A percentile compares a stretch with the other conserved stretches of the same genome.
Evolutionary conservation across 2,329 filamentous ascomycete species (phyloP).

Genomic region (Diaporthe sp.): DNA sequence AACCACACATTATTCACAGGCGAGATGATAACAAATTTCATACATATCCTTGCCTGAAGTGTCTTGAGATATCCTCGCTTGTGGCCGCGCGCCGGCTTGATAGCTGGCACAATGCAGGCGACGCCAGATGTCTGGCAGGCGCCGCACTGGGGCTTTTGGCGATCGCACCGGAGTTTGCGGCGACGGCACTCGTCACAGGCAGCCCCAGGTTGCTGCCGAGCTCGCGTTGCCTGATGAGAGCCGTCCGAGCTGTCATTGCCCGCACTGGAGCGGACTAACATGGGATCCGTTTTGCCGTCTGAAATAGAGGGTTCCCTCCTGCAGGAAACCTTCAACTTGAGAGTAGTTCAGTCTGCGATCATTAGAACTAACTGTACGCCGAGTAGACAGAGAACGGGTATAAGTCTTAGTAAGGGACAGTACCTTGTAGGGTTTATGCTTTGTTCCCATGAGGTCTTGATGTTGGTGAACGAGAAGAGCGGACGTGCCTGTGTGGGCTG

Average conservation of each 20-base stretch:
- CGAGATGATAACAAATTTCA: background rate
- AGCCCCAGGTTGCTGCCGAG: constrained; percentile 21
- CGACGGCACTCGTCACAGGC: constrained; percentile 33
- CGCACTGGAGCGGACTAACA: constrained; percentile 18
- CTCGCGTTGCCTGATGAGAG: background rate
- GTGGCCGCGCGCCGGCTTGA: constrained; percentile 15
- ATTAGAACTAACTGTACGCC: background rate
- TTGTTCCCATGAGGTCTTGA: background rate
- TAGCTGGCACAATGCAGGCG: constrained; percentile 9
- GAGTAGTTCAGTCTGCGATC: background rate
- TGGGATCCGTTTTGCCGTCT: background rate
- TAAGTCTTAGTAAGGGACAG: background rate
- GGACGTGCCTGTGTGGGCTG: background rate
- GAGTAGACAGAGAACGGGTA: background rate
- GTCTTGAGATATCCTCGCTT: constrained; percentile 29
- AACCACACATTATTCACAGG: background rate
- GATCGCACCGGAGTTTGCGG: constrained; percentile 35
- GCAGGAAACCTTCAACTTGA: background rate
- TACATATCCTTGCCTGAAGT: constrained; percentile 12
- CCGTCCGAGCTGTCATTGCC: constrained; percentile 11
- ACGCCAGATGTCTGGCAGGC: constrained; percentile 1
- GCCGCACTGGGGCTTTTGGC: constrained; percentile 28
- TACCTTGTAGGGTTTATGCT: background rate
- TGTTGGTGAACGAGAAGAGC: background rate
- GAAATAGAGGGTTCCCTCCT: background rate